Evolutionary conservation across 192 early-diverging fungal genomes (phyloP), one percentile per base, ranked within the genome.

Genomic region (Rhizophlyctis rosea): DNA sequence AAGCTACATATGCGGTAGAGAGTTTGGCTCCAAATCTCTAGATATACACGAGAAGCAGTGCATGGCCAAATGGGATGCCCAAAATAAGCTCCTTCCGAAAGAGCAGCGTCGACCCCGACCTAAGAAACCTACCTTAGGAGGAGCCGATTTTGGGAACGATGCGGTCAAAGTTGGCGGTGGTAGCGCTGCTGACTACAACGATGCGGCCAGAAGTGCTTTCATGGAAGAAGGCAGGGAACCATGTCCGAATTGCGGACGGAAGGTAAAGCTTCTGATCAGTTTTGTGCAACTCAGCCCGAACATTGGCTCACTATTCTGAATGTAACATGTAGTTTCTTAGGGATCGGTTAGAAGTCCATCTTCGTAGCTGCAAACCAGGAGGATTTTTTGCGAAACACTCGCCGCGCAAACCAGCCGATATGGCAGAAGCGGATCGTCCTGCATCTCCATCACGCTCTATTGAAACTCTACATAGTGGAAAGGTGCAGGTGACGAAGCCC

Each of bases 301-400:
- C 3, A 9, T 21, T 25, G 0, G n/a, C 18, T n/a, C 16, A 51
- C 7, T 18, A 13, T 23, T 53, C n/a, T 61, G 21, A 50, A 27
- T 52, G 9, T 52, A 52, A 27, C 39, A 52, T 7, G 7, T 52
- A 65, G 65, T 67, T 67, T 30, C 50, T 67, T 47, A 32, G 57
- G 24, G 65, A 67, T 51, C n/a, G 65, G 44, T 57, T 67, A 2
- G 65, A 67, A 30, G 49, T 67, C 28, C 65, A 67, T 31, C 57
- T 67, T 9, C 39, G 65, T 28, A 47, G 11, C 9, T 67, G 65
- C 65, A 59, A 49, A 53, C 65, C 65, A 36, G 65, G 65, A 14
- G 65, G 65, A 21, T 51, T 49, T 35, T 67, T 67, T 35, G 65
- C 65, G 47, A 67, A 67, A 54, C 36, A 67, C n/a, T 56, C 55